These are phyloP conservation scores for Athelia psychrophila DNA, from an alignment of 1,284 basidiomycete genomes.

Conservation along the genomic window DNA sequence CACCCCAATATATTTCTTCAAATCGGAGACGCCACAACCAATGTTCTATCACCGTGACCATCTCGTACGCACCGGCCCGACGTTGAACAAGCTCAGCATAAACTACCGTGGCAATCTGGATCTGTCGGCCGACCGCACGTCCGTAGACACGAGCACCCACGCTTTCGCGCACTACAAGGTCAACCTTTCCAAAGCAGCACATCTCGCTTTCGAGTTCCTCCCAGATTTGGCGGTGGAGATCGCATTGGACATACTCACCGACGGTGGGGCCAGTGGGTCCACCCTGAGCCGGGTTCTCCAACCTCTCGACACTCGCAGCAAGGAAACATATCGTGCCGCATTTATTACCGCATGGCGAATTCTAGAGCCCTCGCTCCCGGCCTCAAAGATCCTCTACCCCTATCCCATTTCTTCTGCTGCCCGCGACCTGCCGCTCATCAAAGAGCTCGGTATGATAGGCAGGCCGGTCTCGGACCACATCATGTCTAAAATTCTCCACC, in stretches of 20 bases:
- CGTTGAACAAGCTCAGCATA: background rate
- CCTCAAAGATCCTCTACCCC: background rate
- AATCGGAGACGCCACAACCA: background rate
- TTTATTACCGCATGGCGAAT: background rate
- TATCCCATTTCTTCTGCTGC: background rate
- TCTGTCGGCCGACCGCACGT: background rate
- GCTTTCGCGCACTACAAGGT: background rate
- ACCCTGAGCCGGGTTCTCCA: background rate
- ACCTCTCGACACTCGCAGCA: background rate
- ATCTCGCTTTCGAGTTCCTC: background rate
- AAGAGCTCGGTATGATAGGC: slow-evolving; percentile 1
- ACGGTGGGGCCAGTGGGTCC: background rate
- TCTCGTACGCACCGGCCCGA: background rate
- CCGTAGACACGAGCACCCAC: background rate
- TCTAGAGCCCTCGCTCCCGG: background rate
- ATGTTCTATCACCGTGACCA: slow-evolving; percentile 2
- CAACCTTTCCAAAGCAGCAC: background rate
- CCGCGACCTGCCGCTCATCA: background rate
- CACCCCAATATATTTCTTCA: background rate
- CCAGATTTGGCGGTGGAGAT: slow-evolving; percentile 1
- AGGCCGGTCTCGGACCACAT: background rate
- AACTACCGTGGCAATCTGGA: background rate
- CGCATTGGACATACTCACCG: background rate
- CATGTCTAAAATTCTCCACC: background rate
- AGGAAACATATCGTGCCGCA: background rate